Base-by-base conservation (phyloP, 371 early-diverging fungal genomes). In the Actinomortierella wolfii region DNA sequence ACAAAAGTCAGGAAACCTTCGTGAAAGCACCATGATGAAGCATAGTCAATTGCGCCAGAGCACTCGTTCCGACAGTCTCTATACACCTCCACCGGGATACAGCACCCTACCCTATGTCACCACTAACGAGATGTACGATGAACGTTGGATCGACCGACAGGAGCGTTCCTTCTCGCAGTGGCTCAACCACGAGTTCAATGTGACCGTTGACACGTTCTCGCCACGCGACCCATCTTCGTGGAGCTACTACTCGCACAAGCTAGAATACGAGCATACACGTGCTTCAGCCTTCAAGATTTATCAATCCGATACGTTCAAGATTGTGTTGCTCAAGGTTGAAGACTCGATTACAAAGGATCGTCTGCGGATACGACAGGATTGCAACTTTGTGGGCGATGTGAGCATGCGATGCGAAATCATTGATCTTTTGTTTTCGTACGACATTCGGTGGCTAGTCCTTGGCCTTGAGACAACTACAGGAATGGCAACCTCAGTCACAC, bases 101-200 rank as follows among this genome's bases (percentile, higher is more conserved):
- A 59, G 50, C 45, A 71, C 76, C 9, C 54, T 76, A 6, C 77
- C 73, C 17, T 76, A 76, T 46, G 67, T 73, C 28, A 66, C 61
- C 8, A 71, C 57, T 26, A 76, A 76, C 46, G 76, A 68, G 9
- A 75, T 77, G 70, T 77, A 75, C 18, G 78, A 75, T 46, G 76
- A 68, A 41, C 64, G 68, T 18, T 77, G 78, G 78, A 75, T 75
- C 34, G 76, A 74, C 55, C 75, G 75, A 44, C 78, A 77, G 50
- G 76, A 77, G 43, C 69, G 63, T 11, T 60, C 78, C 3, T 77
- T 77, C 11, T 54, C 66, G 17, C 62, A 68, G 21, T 77, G 78
- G 78, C 49, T 77, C 20, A 75, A 77, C 25, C 50, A 77, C 42
- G 78, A 77, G 45, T 75, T 69, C 26, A 61, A 71, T 46, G 67